Evolutionary conservation across 352 stramenopile genomes (phyloP).

Genomic region (Globisporangium viniferum): DNA sequence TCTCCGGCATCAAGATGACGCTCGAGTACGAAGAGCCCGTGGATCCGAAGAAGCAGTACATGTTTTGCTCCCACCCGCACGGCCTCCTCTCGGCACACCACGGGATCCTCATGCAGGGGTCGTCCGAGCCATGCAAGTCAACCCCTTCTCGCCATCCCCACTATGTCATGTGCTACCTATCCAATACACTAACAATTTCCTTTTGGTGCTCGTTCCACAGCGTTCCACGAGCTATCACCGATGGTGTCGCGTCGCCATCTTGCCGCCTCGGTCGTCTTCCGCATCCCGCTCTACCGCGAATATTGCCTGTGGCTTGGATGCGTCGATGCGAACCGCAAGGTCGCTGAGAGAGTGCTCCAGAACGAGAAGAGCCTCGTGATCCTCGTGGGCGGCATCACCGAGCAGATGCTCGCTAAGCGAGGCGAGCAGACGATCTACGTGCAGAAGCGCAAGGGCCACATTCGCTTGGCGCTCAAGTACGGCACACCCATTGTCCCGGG

Average conservation of each 20-base stretch:
- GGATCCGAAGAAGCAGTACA: constrained; percentile 61
- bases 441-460: constrained; percentile 81
- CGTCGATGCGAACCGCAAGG: constrained; percentile 61
- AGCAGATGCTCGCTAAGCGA: constrained; percentile 79
- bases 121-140: constrained; percentile 51
- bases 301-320: constrained; percentile 76
- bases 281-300: constrained; percentile 72
- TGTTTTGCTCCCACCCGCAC: constrained; percentile 80
- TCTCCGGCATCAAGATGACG: constrained; percentile 44
- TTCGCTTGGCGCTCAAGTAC: constrained; percentile 73
- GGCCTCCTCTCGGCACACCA: constrained; percentile 72
- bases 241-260: constrained; percentile 64
- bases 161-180: neutral
- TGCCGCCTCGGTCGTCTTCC: constrained; percentile 72
- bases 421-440: constrained; percentile 76
- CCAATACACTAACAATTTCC: neutral
- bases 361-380: constrained; percentile 79
- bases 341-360: constrained; percentile 60
- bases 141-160: neutral
- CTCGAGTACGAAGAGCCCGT: constrained; percentile 71
- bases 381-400: constrained; percentile 71
- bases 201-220: constrained; percentile 18
- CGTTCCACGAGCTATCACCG: constrained; percentile 69
- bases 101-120: constrained; percentile 53
- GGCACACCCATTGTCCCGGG: constrained; percentile 69